These are phyloP conservation scores for Tylopilus intermedius DNA, from an alignment of 768 basidiomycete species.

Conservation along the genomic window DNA sequence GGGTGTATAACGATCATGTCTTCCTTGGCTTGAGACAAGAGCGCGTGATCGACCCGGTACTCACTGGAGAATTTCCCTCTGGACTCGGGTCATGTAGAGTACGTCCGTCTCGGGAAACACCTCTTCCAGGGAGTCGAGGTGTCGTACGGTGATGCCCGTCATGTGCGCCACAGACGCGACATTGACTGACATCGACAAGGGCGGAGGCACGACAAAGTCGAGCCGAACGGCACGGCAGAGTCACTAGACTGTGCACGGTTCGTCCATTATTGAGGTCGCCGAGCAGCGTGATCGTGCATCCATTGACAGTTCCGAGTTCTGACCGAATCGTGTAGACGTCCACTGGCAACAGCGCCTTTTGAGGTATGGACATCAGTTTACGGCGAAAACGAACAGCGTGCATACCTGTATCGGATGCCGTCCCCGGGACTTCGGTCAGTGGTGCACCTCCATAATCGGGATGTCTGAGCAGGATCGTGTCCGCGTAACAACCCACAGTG, in stretches of 20 bases:
- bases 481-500: constrained; percentile 91
- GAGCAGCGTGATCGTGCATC: constrained; percentile 84
- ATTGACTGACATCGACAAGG: constrained; percentile 81
- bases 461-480: constrained; percentile 91
- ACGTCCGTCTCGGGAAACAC: constrained; percentile 92
- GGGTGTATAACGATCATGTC: constrained; percentile 99
- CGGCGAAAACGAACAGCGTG: neutral
- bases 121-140: constrained; percentile 86
- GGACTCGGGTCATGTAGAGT: constrained; percentile 91
- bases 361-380: neutral
- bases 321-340: constrained; percentile 92
- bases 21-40: constrained; percentile 88
- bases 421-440: constrained; percentile 94
- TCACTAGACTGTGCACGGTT: constrained; percentile 94
- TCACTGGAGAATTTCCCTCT: constrained; percentile 87
- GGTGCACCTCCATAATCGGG: constrained; percentile 94
- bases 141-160: constrained; percentile 71
- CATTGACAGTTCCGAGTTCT: constrained; percentile 96
- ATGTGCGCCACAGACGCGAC: constrained; percentile 81
- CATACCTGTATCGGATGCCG: constrained; percentile 93
- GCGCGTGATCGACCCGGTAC: constrained; percentile 90
- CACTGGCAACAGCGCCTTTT: constrained; percentile 55
- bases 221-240: constrained; percentile 73
- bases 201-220: constrained; percentile 89
- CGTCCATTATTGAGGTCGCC: constrained; percentile 98